A percentile compares a stretch with the other conserved stretches of the same genome.
Conservation (phyloP, 208 protist species). For the Trypanosoma rangeli region DNA sequence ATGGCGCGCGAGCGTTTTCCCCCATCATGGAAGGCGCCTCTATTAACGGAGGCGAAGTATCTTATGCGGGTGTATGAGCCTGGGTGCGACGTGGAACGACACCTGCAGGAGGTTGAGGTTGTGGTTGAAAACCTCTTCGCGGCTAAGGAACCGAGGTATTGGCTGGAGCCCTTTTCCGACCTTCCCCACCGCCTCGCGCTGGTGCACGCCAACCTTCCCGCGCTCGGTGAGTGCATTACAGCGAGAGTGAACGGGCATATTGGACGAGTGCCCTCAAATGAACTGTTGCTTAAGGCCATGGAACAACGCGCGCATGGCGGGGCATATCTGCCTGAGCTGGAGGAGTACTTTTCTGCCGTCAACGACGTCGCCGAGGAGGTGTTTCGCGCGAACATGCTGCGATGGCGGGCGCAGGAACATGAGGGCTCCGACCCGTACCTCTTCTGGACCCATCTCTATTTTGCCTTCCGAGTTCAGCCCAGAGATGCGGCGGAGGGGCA, state of each 20-base stretch:
- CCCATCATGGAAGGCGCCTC: conserved; percentile 75
- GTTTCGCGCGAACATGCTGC: conserved; percentile 74
- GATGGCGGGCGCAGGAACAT: conserved; percentile 71
- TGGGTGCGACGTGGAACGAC: conserved; percentile 47
- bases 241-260: conserved; percentile 47
- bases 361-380: conserved; percentile 65
- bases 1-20: conserved; percentile 80
- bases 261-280: conserved; percentile 52
- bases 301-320: conserved; percentile 64
- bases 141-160: conserved; percentile 72
- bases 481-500: conserved; percentile 64
- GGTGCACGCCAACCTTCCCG: conserved; percentile 72
- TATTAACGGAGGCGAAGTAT: conserved; percentile 86
- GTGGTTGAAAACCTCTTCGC: conserved; percentile 75
- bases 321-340: conserved; percentile 48
- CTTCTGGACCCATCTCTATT: conserved; percentile 89
- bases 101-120: conserved; percentile 69
- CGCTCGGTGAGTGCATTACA: conserved; percentile 79
- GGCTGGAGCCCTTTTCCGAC: conserved; percentile 80
- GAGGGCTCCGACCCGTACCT: conserved; percentile 80
- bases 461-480: conserved; percentile 82
- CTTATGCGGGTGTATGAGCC: conserved; percentile 76
- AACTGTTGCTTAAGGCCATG: conserved; percentile 69
- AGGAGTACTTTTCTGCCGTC: conserved; percentile 60
- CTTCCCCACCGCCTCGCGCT: conserved; percentile 79